A percentile compares a stretch with the other conserved stretches of the same genome.
Conservation (phyloP, 2,329 filamentous ascomycete species). For the Conoideocrella luteorostrata region DNA sequence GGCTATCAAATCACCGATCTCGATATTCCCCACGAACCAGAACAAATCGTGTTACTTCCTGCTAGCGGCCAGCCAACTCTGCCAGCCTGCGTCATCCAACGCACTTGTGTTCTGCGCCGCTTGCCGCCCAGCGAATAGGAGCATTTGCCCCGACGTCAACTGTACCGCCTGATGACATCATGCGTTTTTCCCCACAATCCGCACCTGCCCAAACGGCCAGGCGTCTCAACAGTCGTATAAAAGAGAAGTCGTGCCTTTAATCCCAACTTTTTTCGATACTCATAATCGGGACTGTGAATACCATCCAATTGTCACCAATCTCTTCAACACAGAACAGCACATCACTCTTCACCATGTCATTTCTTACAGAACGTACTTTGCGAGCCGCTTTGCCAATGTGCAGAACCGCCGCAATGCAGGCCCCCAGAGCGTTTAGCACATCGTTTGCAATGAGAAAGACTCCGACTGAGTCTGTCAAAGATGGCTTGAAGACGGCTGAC, state of each 20-base stretch:
- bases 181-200: neutral
- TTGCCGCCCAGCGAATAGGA: conserved; percentile 5
- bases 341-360: conserved; percentile 39
- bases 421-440: conserved; percentile 46
- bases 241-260: neutral
- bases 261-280: neutral
- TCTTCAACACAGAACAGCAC: conserved; percentile 4
- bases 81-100: neutral
- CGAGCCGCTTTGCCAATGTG: conserved; percentile 36
- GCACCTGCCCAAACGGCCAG: neutral
- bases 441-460: conserved; percentile 39
- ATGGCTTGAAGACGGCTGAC: conserved; percentile 53
- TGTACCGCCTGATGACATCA: conserved; percentile 3
- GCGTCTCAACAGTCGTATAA: neutral
- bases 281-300: neutral
- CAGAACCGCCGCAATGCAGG: conserved; percentile 30
- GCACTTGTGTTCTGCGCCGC: neutral
- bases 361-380: conserved; percentile 40
- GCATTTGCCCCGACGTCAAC: conserved; percentile 10
- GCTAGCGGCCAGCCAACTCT: neutral
- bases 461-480: conserved; percentile 49
- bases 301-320: neutral
- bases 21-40: neutral
- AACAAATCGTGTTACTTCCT: neutral
- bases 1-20: too few species aligned